A percentile compares a stretch with the other conserved stretches of the same genome.
phyloP scores from a whole-genome alignment of 345 rosid genomes.

The Camelina laxa region DNA sequence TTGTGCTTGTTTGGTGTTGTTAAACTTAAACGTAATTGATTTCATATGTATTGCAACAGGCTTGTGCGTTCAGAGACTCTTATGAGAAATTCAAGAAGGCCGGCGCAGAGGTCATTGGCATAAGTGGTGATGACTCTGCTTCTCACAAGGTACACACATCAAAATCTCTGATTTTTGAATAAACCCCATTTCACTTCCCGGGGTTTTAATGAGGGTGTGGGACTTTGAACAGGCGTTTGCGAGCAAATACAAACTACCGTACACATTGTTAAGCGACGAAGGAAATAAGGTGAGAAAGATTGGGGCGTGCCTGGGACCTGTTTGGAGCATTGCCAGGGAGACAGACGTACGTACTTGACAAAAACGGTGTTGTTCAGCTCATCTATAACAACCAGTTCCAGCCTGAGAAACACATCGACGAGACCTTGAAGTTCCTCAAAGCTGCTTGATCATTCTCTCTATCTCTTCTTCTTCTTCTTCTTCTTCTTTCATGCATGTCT shows the following conservation, averaged over 20 bases:
- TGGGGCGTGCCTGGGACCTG: slow-evolving; percentile 92
- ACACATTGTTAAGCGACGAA: slow-evolving; percentile 81
- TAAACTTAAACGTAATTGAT: not conserved
- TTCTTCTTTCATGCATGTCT: slow-evolving; percentile 6
- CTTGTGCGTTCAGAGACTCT: slow-evolving; percentile 87
- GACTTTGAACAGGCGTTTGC: slow-evolving; percentile 64
- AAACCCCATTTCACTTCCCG: not conserved
- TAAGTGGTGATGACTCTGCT: slow-evolving; percentile 82
- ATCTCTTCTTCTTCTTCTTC: not conserved
- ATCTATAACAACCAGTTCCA: slow-evolving; percentile 96
- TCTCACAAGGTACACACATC: slow-evolving; percentile 76
- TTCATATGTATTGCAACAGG: slow-evolving; percentile 48
- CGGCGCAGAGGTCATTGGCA: slow-evolving; percentile 93
- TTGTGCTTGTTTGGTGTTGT: not conserved
- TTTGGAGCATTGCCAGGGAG: slow-evolving; percentile 96
- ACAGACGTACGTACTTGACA: slow-evolving; percentile 94
- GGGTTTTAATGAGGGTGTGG: not conserved
- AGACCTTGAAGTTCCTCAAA: slow-evolving; percentile 72
- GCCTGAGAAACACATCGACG: slow-evolving; percentile 96
- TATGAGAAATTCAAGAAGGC: slow-evolving; percentile 98
- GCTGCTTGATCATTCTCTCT: slow-evolving; percentile 39
- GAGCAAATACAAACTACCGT: slow-evolving; percentile 80
- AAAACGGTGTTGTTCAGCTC: slow-evolving; percentile 83
- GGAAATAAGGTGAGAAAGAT: slow-evolving; percentile 90
- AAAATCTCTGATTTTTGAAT: not conserved